These are phyloP conservation scores for Lentinula guzmanii DNA, from an alignment of 768 basidiomycete genomes.

Conservation along the genomic window DNA sequence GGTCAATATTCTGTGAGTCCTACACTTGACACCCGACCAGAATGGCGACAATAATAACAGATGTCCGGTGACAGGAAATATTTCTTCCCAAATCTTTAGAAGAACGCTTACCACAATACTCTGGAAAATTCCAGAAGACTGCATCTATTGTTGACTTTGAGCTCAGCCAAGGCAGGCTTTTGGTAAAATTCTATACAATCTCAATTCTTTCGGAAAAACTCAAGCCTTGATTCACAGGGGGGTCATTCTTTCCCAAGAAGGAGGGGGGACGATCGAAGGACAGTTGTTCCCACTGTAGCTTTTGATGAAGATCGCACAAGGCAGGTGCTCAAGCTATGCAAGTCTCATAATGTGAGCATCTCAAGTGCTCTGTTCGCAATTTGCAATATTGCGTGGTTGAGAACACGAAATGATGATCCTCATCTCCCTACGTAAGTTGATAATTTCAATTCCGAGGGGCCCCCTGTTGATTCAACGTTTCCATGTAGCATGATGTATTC, in stretches of 20 bases:
- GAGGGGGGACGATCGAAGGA: conserved; percentile 40
- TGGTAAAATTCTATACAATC: conserved; percentile 31
- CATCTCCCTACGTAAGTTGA: conserved; percentile 49
- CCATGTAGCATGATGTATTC: conserved; percentile 72
- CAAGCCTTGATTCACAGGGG: conserved; percentile 34
- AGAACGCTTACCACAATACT: conserved; percentile 33
- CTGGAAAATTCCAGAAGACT: conserved; percentile 33
- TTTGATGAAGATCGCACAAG: conserved; percentile 53
- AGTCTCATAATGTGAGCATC: conserved; percentile 65
- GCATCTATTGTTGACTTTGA: conserved; percentile 53
- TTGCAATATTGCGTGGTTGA: conserved; percentile 70
- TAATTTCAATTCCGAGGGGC: not conserved
- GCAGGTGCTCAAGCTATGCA: conserved; percentile 63
- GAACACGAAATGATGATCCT: conserved; percentile 33
- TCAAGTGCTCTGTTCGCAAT: conserved; percentile 71
- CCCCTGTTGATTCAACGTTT: not conserved
- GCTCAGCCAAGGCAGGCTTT: conserved; percentile 44
- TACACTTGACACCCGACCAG: not conserved
- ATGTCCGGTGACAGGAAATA: conserved; percentile 14
- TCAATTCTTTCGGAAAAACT: not conserved
- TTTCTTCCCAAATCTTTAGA: conserved; percentile 44
- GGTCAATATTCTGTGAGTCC: conserved; percentile 15
- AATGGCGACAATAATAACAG: not conserved
- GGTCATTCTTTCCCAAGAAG: conserved; percentile 66
- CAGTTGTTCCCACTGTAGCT: conserved; percentile 65